Evolutionary conservation across 1,284 basidiomycete genomes (phyloP).

Genomic region (Sanghuangporus baumii): DNA sequence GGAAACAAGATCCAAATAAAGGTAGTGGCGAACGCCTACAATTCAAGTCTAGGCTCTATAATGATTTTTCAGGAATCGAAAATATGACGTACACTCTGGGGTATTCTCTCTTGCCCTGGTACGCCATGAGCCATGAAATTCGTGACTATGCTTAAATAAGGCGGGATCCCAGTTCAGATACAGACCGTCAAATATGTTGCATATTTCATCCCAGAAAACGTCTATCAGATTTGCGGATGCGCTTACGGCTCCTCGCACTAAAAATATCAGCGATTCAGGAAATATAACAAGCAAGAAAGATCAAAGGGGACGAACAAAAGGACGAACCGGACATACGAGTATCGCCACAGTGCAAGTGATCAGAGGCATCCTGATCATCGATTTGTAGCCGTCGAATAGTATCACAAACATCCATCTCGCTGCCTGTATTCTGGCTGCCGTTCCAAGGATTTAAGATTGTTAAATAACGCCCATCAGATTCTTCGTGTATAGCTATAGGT

Average conservation of each 20-base stretch:
- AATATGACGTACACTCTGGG: conserved; percentile 4
- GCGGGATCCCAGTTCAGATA: conserved; percentile 87
- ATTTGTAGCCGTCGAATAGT: background rate
- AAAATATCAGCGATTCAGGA: background rate
- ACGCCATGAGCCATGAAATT: conserved; percentile 59
- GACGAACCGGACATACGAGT: background rate
- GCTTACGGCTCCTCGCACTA: background rate
- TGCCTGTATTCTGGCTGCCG: background rate
- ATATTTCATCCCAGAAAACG: conserved; percentile 14
- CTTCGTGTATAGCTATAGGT: conserved; percentile 45
- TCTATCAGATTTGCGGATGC: background rate
- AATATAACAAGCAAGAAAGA: background rate
- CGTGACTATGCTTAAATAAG: conserved; percentile 45
- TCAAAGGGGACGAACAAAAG: background rate
- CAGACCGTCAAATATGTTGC: conserved; percentile 68
- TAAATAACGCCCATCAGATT: conserved; percentile 41
- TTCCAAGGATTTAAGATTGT: conserved; percentile 62
- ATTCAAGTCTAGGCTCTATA: background rate
- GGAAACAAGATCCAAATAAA: background rate
- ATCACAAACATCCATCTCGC: background rate
- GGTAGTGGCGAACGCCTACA: conserved; percentile 1
- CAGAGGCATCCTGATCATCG: background rate
- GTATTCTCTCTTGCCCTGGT: conserved; percentile 15
- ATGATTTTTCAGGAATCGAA: background rate
- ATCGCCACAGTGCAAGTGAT: background rate